phyloP scores from a whole-genome alignment of 768 basidiomycete genomes.

The Amyloporia xantha region DNA sequence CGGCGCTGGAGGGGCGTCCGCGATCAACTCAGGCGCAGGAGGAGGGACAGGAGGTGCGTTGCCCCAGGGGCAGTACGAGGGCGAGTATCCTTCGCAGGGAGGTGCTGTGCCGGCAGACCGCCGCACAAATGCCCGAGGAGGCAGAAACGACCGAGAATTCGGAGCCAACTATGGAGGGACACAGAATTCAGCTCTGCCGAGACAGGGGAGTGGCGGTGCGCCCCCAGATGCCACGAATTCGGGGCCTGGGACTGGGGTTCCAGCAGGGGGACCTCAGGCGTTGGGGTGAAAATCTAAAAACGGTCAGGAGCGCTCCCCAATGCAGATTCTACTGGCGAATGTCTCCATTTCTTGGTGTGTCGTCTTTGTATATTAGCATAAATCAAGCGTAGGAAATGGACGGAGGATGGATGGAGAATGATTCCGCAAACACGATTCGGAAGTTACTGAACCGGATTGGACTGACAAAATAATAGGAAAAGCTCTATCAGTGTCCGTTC shows the following conservation, averaged over 20 bases:
- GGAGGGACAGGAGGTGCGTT: neutral
- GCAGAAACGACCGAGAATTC: neutral
- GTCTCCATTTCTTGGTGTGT: too few relatives aligned
- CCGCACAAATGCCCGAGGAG: neutral
- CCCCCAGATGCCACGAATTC: neutral
- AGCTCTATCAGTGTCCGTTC: too few relatives aligned
- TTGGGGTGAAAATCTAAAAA: too few relatives aligned
- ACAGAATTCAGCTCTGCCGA: neutral
- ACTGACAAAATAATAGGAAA: too few relatives aligned
- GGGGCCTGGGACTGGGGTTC: neutral
- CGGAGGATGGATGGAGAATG: too few relatives aligned
- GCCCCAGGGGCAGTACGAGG: conserved; percentile 1
- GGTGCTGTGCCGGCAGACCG: neutral
- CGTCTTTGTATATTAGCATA: too few relatives aligned
- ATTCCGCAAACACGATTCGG: too few relatives aligned
- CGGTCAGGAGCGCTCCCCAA: too few relatives aligned
- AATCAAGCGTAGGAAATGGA: too few relatives aligned
- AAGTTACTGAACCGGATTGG: too few relatives aligned
- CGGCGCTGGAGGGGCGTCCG: conserved; percentile 6
- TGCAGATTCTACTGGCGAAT: too few relatives aligned
- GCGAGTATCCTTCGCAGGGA: neutral
- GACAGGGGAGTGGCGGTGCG: neutral
- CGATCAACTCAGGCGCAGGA: conserved; percentile 1
- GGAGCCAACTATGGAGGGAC: neutral
- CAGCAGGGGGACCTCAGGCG: neutral